Evolutionary conservation across 352 stramenopile genomes (phyloP), one percentile per base, ranked within the genome.

Genomic region (Phytophthora sp.): DNA sequence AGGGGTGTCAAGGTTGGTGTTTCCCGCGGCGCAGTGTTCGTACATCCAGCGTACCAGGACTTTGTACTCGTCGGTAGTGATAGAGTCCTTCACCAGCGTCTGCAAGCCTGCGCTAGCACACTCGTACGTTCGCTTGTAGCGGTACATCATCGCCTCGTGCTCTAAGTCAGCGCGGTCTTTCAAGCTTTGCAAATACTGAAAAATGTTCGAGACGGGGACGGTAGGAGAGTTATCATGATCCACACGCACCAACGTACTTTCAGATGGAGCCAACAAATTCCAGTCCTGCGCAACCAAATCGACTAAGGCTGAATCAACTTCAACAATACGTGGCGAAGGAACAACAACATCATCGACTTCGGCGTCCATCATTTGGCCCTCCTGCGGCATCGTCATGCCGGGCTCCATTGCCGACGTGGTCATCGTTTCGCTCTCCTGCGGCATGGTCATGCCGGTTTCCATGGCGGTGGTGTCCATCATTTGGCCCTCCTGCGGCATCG

Each of bases 1-100:
- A 0, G 32, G 20, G 1, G 39, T 17, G 10, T 58, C 26, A 17
- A 49, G 38, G 24, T 60, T 31, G 17, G 49, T 57, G 18, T 59
- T 59, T 13, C 56, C 49, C 1, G 50, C 21, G 4, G 41, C 51
- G 24, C 69, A 74, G 42, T 77, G 63, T 15, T 46, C 28, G 46
- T 72, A 74, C 69, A 77, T 77, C 63, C 63, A 72, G 30, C 34
- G 37, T 28, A 72, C 63, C 12, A 72, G 50, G 15, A 54, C 50
- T 43, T 63, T 43, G 45, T 64, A 72, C 52, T 72, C 56, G 26
- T 54, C 57, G 0, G 20, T 3, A 1, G 56, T 49, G 7, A 72
- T 23, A 20, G 37, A 44, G 28, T 46, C 32, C 52, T 72, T 63
- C 28, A n/a, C 56, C 17, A 68, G 41, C 31, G 42, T 39, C 27